Evolutionary conservation across 164 flowering plant species (phyloP).

Genomic region (Dillenia turbinata): DNA sequence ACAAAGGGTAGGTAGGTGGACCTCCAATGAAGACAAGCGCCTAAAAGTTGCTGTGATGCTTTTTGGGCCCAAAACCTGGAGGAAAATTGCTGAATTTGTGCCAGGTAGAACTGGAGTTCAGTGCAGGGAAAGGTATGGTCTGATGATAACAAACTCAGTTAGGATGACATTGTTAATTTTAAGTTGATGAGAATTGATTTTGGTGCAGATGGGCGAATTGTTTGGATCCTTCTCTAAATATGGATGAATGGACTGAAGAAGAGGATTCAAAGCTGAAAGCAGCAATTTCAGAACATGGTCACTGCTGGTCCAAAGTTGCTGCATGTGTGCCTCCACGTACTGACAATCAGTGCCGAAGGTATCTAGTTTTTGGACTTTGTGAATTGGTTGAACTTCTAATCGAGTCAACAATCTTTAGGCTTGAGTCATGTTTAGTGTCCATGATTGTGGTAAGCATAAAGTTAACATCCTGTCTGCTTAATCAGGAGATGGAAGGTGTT

Average conservation of each 20-base stretch:
- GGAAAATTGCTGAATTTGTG: slow-evolving; percentile 65
- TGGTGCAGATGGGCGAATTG: slow-evolving; percentile 74
- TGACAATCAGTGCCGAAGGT: slow-evolving; percentile 86
- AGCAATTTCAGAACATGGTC: slow-evolving; percentile 57
- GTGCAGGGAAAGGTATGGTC: slow-evolving; percentile 86
- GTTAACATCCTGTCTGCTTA: slow-evolving; percentile 5
- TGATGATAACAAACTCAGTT: slow-evolving; percentile 1
- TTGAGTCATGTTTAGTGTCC: neutral
- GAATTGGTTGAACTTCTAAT: neutral
- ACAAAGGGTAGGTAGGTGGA: slow-evolving; percentile 66
- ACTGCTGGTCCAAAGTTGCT: slow-evolving; percentile 89
- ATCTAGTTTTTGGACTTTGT: neutral
- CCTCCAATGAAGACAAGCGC: slow-evolving; percentile 72
- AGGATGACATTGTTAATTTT: neutral
- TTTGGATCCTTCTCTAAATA: slow-evolving; percentile 75
- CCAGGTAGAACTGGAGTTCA: slow-evolving; percentile 85
- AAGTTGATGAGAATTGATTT: slow-evolving; percentile 14
- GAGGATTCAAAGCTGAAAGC: slow-evolving; percentile 62
- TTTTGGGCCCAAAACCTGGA: slow-evolving; percentile 80
- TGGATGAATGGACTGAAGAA: slow-evolving; percentile 67
- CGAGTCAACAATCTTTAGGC: neutral
- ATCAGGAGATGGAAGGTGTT: slow-evolving; percentile 86
- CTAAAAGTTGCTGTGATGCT: slow-evolving; percentile 74
- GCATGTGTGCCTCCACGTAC: slow-evolving; percentile 69
- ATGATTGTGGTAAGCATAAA: neutral